Evolutionary conservation across 164 flowering plant species (phyloP).

Genomic region (Echeveria elegans): DNA sequence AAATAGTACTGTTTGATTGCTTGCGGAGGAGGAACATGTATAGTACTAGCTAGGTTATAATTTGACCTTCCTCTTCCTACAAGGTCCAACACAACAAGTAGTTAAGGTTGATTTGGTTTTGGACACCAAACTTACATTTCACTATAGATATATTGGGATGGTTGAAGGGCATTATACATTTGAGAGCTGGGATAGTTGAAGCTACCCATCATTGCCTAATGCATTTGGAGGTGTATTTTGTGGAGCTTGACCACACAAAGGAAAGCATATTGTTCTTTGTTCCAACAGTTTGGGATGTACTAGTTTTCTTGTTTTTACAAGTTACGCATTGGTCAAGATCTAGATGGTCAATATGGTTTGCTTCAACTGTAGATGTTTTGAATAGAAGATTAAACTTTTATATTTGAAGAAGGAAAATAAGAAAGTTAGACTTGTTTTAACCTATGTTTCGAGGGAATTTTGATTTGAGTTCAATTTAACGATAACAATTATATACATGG

Average conservation of each 20-base stretch:
- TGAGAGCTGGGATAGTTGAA: background rate
- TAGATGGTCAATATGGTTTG: slow-evolving; percentile 2
- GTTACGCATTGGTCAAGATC: too few relatives aligned
- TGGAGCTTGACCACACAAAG: background rate
- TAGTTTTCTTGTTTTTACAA: slow-evolving; percentile 4
- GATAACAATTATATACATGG: too few relatives aligned
- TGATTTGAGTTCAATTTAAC: too few relatives aligned
- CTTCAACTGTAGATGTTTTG: too few relatives aligned
- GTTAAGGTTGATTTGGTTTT: slow-evolving; percentile 2
- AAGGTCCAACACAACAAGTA: background rate
- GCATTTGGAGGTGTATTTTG: too few relatives aligned
- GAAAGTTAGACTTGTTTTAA: too few relatives aligned
- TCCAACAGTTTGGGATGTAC: slow-evolving; percentile 1
- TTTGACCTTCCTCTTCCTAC: background rate
- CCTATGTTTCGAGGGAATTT: too few relatives aligned
- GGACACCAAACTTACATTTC: slow-evolving; percentile 6
- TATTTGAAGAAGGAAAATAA: too few relatives aligned
- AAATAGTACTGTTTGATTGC: background rate
- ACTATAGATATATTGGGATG: background rate
- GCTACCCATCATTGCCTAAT: background rate
- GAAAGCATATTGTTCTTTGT: background rate
- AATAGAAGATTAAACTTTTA: too few relatives aligned
- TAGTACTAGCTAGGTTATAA: background rate
- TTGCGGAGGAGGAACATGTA: background rate
- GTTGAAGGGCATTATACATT: background rate